These are phyloP conservation scores for Metschnikowia henanensis DNA, from an alignment of 805 yeast genomes.

Conservation along the genomic window DNA sequence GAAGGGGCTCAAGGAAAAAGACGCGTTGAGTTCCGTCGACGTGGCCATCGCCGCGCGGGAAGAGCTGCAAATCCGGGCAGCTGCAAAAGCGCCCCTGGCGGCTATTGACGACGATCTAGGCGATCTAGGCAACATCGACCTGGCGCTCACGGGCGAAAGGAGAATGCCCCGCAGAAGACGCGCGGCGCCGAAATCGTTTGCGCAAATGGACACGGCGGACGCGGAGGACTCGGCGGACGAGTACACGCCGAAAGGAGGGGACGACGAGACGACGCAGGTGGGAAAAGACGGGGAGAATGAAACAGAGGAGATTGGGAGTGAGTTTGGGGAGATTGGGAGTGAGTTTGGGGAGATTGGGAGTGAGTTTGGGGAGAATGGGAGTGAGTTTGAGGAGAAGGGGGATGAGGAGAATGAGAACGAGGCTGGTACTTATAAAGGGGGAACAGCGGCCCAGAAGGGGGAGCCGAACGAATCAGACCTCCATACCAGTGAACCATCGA, in stretches of 20 bases:
- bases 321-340: not conserved
- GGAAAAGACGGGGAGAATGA: not conserved
- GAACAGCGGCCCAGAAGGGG: not conserved
- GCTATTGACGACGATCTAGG: not conserved
- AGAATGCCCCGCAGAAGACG: constrained; percentile 4
- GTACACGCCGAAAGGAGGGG: constrained; percentile 6
- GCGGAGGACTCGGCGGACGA: constrained; percentile 9
- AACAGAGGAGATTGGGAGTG: not conserved
- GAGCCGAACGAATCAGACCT: too few species aligned
- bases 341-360: not conserved
- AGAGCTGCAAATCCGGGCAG: not conserved
- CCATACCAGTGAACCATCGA: too few species aligned
- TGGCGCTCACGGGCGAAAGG: constrained; percentile 5
- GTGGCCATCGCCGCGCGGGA: not conserved
- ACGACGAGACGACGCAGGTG: not conserved
- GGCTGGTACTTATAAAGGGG: too few species aligned
- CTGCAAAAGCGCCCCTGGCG: not conserved
- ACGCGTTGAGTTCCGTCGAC: not conserved
- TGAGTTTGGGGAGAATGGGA: not conserved
- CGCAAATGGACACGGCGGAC: constrained; percentile 1
- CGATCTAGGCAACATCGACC: constrained; percentile 5
- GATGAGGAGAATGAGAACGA: too few species aligned
- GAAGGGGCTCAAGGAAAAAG: not conserved
- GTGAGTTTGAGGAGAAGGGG: not conserved
- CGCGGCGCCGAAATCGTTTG: constrained; percentile 12